A percentile compares a stretch with the other conserved stretches of the same genome.
Conservation (phyloP, 140 eudicot species). For the Stevia rebaudiana region DNA sequence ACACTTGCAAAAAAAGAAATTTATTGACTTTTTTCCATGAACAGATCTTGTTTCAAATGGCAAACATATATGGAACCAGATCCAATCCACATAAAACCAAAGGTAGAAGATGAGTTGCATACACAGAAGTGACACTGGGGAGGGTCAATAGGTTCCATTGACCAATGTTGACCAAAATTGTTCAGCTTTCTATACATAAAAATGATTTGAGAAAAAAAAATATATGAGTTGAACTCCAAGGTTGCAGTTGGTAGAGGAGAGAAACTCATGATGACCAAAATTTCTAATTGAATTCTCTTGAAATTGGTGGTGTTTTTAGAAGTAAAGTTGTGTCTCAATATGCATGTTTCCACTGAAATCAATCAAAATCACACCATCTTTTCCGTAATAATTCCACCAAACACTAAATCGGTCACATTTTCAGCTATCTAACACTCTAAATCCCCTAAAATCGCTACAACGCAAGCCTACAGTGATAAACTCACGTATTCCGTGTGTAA, state of each 20-base stretch:
- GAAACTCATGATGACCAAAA: too few species aligned
- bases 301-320: not conserved
- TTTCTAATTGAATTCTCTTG: not conserved
- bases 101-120: too few species aligned
- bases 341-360: not conserved
- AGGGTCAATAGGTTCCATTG: too few species aligned
- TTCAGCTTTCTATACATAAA: too few species aligned
- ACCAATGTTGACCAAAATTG: too few species aligned
- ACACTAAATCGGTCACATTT: not conserved
- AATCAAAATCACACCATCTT: not conserved
- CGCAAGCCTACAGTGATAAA: constrained; percentile 5
- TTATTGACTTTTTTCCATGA: not conserved
- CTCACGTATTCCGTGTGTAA: not conserved
- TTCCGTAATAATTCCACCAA: not conserved
- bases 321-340: constrained; percentile 7
- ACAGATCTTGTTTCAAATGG: not conserved
- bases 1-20: not conserved
- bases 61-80: not conserved
- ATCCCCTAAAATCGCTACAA: constrained; percentile 3
- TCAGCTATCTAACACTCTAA: not conserved
- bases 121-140: too few species aligned
- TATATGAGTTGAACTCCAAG: too few species aligned
- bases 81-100: not conserved
- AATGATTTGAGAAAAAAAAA: too few species aligned
- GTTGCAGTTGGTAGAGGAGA: too few species aligned